Conservation (phyloP, 228 moss, liverwort and hornwort genomes). For the Sphagnum fallax region DNA sequence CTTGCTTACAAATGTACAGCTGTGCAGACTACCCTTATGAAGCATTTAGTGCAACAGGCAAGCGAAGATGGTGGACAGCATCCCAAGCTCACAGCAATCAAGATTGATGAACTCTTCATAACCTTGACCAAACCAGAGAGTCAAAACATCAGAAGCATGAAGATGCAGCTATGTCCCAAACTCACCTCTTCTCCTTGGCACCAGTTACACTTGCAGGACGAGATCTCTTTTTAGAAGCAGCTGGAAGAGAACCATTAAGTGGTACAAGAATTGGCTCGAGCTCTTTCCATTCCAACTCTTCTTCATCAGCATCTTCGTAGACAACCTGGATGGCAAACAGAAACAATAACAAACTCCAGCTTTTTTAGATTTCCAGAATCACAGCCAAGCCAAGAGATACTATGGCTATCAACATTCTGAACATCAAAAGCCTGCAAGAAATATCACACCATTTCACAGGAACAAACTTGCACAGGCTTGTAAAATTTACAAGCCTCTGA, state of each 20-base stretch:
- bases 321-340: constrained; percentile 24
- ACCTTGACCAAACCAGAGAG: too few relatives aligned
- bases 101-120: too few relatives aligned
- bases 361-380: neutral
- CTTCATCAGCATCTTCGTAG: constrained; percentile 57
- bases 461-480: neutral
- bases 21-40: too few relatives aligned
- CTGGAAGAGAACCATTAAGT: constrained; percentile 35
- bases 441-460: neutral
- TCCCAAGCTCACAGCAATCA: too few relatives aligned
- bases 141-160: neutral
- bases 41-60: too few relatives aligned
- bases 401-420: neutral
- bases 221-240: constrained; percentile 33
- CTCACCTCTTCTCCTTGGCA: constrained; percentile 27
- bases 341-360: neutral
- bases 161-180: neutral
- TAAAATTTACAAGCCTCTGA: neutral
- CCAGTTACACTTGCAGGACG: constrained; percentile 32
- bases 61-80: too few relatives aligned
- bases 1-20: too few relatives aligned
- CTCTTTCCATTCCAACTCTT: constrained; percentile 54
- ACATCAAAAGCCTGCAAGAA: neutral
- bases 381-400: neutral
- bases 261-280: constrained; percentile 33